A percentile compares a stretch with the other conserved stretches of the same genome.
Evolutionary conservation across 306 rosid species (phyloP).

Genomic region (Lagenaria siceraria): DNA sequence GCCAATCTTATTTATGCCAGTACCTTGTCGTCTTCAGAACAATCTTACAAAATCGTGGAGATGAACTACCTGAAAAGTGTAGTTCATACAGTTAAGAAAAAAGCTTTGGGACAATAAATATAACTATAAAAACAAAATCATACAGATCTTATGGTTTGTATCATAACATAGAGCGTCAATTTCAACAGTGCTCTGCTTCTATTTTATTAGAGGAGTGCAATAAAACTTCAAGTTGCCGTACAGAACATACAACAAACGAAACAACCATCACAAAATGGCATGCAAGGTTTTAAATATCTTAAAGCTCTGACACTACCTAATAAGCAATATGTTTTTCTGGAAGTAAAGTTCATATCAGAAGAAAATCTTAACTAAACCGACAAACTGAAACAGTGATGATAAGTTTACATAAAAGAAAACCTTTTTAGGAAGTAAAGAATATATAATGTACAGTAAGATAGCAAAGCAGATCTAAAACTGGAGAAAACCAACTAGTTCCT

Average conservation of each 20-base stretch:
- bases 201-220: not conserved
- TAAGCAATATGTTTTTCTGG: not conserved
- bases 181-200: not conserved
- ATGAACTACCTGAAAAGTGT: constrained; percentile 9
- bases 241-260: not conserved
- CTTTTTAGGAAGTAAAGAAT: not conserved
- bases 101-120: not conserved
- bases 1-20: constrained; percentile 2
- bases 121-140: not conserved
- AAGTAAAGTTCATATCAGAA: not conserved
- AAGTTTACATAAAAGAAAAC: not conserved
- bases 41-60: constrained; percentile 8
- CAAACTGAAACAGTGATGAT: not conserved
- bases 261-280: not conserved
- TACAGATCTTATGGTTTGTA: not conserved
- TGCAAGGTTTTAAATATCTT: not conserved
- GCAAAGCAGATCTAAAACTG: not conserved
- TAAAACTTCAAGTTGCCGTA: not conserved
- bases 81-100: not conserved
- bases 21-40: constrained; percentile 23
- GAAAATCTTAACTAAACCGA: not conserved
- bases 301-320: not conserved
- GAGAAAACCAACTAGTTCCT: not conserved
- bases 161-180: not conserved
- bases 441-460: not conserved